A percentile compares a stretch with the other conserved stretches of the same genome.
Evolutionary conservation across 2,329 filamentous ascomycete species (phyloP).

Genomic region (Clonostachys sp.): DNA sequence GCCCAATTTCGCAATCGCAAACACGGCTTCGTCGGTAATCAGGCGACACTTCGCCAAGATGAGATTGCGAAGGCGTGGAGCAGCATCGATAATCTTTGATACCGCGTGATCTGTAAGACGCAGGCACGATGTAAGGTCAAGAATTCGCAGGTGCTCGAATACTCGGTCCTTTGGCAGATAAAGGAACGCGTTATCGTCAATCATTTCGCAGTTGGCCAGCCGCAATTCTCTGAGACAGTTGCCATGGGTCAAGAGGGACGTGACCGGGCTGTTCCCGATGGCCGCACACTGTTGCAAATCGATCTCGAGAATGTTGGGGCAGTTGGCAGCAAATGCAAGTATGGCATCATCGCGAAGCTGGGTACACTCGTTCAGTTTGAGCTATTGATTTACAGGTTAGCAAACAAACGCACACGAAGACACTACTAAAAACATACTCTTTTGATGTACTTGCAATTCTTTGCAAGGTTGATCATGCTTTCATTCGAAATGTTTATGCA

Average conservation of each 20-base stretch:
- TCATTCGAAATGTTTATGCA: conserved; percentile 84
- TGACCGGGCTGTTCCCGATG: conserved; percentile 80
- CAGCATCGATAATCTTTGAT: conserved; percentile 79
- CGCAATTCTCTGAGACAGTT: conserved; percentile 85
- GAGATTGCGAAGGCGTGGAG: conserved; percentile 84
- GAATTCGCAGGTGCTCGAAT: conserved; percentile 86
- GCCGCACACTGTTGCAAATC: conserved; percentile 83
- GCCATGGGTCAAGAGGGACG: conserved; percentile 72
- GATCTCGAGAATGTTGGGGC: conserved; percentile 91
- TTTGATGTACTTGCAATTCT: conserved; percentile 83
- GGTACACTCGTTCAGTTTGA: conserved; percentile 92
- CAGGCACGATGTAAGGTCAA: conserved; percentile 87
- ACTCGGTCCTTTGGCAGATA: conserved; percentile 62
- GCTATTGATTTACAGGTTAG: conserved; percentile 35
- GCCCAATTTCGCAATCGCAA: conserved; percentile 81
- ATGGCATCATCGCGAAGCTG: conserved; percentile 81
- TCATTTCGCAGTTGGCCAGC: conserved; percentile 76
- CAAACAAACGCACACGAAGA: background rate
- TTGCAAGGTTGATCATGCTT: conserved; percentile 74
- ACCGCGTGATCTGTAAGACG: conserved; percentile 83
- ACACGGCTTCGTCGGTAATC: conserved; percentile 84
- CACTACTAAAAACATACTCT: conserved; percentile 50
- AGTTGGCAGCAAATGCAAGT: conserved; percentile 80
- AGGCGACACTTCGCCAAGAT: conserved; percentile 92
- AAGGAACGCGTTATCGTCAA: conserved; percentile 86